A percentile compares a stretch with the other conserved stretches of the same genome.
These are phyloP conservation scores for Wallacemonas sp. DNA, from an alignment of 208 protist species.

Conservation along the genomic window DNA sequence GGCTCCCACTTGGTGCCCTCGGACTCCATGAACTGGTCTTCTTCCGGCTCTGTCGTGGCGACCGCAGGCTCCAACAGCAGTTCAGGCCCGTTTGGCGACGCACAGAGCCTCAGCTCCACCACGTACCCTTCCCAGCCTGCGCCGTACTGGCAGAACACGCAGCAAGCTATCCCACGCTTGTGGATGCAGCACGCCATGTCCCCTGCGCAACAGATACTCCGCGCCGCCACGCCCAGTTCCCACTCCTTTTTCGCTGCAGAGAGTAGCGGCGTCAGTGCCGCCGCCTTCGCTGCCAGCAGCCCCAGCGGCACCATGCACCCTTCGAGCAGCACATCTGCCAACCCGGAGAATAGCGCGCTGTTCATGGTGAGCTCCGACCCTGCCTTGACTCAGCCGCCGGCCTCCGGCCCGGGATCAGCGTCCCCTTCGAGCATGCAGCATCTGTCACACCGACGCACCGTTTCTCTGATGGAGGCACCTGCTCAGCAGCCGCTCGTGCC, in stretches of 20 bases:
- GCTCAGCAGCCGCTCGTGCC: constrained; percentile 1
- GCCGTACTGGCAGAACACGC: constrained; percentile 19
- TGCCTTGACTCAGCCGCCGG: background rate
- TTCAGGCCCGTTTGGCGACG: too few species aligned
- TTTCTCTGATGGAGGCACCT: constrained; percentile 2
- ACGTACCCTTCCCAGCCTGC: constrained; percentile 20
- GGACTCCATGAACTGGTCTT: background rate
- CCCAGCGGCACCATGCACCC: too few species aligned
- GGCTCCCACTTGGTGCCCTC: background rate
- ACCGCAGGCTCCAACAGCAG: too few species aligned
- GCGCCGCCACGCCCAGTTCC: background rate
- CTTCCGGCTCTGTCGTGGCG: too few species aligned
- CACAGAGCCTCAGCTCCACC: constrained; percentile 11
- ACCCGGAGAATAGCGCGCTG: background rate
- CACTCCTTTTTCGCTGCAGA: background rate
- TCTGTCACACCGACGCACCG: background rate
- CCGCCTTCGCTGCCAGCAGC: background rate
- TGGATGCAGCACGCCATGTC: constrained; percentile 3
- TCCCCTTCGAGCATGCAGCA: background rate
- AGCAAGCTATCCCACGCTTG: background rate
- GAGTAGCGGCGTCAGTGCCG: background rate
- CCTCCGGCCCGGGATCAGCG: background rate
- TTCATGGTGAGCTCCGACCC: background rate
- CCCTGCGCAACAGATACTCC: background rate
- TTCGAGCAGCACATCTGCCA: too few species aligned